phyloP scores from a whole-genome alignment of 305 asterid genomes.

The Fraxinus baroniana region DNA sequence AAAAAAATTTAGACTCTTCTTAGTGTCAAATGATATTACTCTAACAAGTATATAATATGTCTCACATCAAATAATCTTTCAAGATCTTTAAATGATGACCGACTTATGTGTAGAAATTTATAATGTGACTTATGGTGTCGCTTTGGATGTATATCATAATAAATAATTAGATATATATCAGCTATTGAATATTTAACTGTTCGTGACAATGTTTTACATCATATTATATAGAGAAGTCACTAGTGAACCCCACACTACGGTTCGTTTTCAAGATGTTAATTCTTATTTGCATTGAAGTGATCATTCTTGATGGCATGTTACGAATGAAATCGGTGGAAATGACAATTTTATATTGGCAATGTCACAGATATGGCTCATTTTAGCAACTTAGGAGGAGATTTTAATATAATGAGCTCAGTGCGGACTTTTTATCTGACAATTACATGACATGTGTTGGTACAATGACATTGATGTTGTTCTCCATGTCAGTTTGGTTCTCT shows the following conservation, averaged over 20 bases:
- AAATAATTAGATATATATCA: neutral
- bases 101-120: neutral
- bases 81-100: neutral
- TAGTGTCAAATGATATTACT: neutral
- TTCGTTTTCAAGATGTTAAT: neutral
- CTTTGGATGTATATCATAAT: neutral
- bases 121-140: neutral
- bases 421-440: neutral
- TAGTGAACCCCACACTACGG: neutral
- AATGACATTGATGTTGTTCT: conserved; percentile 25
- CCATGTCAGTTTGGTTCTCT: conserved; percentile 10
- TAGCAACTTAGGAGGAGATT: neutral
- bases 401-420: neutral
- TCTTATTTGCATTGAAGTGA: neutral
- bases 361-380: neutral
- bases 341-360: neutral
- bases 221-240: neutral
- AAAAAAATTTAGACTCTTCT: too few species aligned
- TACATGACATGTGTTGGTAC: neutral
- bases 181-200: neutral
- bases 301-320: neutral
- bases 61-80: neutral
- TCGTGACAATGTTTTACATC: neutral
- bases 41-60: neutral
- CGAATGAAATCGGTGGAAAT: neutral